These are phyloP conservation scores for Alnus glutinosa DNA, from an alignment of 306 rosid species.

Conservation along the genomic window DNA sequence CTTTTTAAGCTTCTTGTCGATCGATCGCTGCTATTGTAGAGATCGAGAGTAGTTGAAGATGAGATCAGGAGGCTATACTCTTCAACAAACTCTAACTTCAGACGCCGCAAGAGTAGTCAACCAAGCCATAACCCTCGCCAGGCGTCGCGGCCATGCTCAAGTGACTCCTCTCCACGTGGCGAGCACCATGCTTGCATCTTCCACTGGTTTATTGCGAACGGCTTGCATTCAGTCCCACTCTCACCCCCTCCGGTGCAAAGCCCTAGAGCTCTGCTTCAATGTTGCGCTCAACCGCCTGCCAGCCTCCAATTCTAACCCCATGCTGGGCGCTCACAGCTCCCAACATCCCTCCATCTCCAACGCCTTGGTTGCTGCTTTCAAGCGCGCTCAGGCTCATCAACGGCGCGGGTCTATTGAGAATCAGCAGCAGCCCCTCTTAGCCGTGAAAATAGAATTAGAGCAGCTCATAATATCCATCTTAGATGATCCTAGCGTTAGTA, in stretches of 20 bases:
- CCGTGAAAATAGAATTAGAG: conserved; percentile 82
- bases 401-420: conserved; percentile 92
- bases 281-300: conserved; percentile 93
- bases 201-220: conserved; percentile 63
- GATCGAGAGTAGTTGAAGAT: conserved; percentile 27
- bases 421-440: conserved; percentile 85
- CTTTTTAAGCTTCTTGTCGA: neutral
- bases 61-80: conserved; percentile 81
- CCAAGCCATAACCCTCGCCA: conserved; percentile 73
- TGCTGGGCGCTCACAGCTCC: conserved; percentile 52
- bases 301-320: conserved; percentile 70
- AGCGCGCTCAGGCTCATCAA: conserved; percentile 96
- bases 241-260: conserved; percentile 98
- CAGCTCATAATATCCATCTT: conserved; percentile 86
- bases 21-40: neutral
- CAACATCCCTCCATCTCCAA: conserved; percentile 80
- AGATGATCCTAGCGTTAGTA: conserved; percentile 94
- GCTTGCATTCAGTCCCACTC: conserved; percentile 93
- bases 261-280: conserved; percentile 96
- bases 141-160: conserved; percentile 92
- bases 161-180: conserved; percentile 98
- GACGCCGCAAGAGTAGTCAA: conserved; percentile 76
- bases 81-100: conserved; percentile 79
- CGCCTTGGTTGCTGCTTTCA: conserved; percentile 96
- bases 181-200: conserved; percentile 65